Conservation (phyloP, 371 early-diverging fungal genomes). For the Entomophthora muscae region DNA sequence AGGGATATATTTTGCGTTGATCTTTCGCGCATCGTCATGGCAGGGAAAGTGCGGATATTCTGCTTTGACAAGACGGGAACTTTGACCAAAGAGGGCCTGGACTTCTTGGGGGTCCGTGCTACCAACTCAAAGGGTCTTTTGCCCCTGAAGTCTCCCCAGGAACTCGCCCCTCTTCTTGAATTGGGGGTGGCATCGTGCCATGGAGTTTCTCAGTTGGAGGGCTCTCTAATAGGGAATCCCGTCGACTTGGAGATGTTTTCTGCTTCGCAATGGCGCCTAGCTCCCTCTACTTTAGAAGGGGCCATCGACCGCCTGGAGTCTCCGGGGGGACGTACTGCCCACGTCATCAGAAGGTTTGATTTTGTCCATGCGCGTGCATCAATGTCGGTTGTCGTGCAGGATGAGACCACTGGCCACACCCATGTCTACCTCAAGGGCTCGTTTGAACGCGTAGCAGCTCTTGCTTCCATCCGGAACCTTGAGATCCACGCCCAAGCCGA, state of each 20-base stretch:
- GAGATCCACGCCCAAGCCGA: slow-evolving; percentile 34
- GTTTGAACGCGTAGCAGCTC: slow-evolving; percentile 50
- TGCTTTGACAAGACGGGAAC: slow-evolving; percentile 86
- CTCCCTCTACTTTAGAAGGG: slow-evolving; percentile 2
- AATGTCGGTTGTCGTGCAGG: slow-evolving; percentile 64
- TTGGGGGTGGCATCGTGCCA: slow-evolving; percentile 51
- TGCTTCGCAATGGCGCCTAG: slow-evolving; percentile 31
- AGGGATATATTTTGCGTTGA: slow-evolving; percentile 52
- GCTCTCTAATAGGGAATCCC: slow-evolving; percentile 70
- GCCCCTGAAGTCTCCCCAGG: neutral
- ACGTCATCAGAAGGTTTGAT: slow-evolving; percentile 54
- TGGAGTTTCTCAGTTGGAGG: slow-evolving; percentile 47
- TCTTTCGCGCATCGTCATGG: slow-evolving; percentile 47
- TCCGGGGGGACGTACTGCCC: slow-evolving; percentile 10
- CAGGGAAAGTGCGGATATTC: slow-evolving; percentile 54
- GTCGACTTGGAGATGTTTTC: slow-evolving; percentile 86
- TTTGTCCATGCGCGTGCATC: slow-evolving; percentile 70
- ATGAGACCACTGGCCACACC: slow-evolving; percentile 26
- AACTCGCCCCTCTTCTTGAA: neutral
- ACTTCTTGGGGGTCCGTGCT: neutral
- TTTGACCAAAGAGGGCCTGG: slow-evolving; percentile 23
- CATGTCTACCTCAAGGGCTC: slow-evolving; percentile 67
- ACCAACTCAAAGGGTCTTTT: too few species aligned
- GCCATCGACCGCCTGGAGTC: slow-evolving; percentile 21
- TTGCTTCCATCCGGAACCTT: slow-evolving; percentile 31